Evolutionary conservation across 768 basidiomycete genomes (phyloP), one percentile per base, ranked within the genome.

Genomic region (Nidula microcarpa): DNA sequence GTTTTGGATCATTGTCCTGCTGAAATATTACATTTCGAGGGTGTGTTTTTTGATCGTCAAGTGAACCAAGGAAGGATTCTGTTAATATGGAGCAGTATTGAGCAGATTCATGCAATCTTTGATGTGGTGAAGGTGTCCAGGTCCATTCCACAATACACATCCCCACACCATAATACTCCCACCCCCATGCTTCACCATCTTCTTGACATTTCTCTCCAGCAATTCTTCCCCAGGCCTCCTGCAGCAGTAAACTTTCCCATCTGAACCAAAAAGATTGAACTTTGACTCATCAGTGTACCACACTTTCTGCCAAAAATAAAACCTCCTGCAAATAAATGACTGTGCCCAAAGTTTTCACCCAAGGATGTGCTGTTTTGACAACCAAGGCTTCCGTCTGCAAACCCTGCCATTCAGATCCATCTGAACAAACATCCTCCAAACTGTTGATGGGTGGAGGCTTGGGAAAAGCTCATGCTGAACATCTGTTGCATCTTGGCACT

Each of bases 1-100:
- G 68, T 55, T 72, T 73, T 9, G 63, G 68, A 56, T 70, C 58
- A 51, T 69, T 70, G 53, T 75, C 69, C 30, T 75, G 69, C 50
- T 67, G 60, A 49, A 70, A 71, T 53, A 63, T 57, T 37, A 58
- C 45, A 51, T 56, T 23, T 6, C 37, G n/a, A 13, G n/a, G 50
- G 33, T 49, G 14, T 33, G 61, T 51, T 1, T 53, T 35, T 34
- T 57, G 58, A 47, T 66, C 48, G 1, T 52, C 2, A 11, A 69
- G 49, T 51, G 60, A 61, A 30, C 63, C 62, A 6, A 68, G 53
- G 44, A 65, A 52, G 14, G 56, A 34, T 5, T 64, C 47, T 13
- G 65, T 48, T 14, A 69, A 51, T 30, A 71, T 69, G 11, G 62
- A 10, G 39, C 53, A 9, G 44, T 64, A 70, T 36, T 43, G 6